phyloP scores from a whole-genome alignment of 75 land plant genomes.

The Cupressus sempervirens region DNA sequence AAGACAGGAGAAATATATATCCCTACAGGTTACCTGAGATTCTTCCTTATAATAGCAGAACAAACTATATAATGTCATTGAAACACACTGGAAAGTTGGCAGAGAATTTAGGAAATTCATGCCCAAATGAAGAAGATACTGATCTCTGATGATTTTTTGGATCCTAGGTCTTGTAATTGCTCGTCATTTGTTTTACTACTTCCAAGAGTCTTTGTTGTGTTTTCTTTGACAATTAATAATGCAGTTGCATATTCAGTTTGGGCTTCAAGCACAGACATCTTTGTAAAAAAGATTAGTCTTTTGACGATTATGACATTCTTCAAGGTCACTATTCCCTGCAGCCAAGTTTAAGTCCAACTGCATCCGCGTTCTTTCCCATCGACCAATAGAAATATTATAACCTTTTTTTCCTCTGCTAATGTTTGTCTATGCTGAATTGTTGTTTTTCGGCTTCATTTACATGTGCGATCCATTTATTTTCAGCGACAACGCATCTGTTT shows the following conservation, averaged over 20 bases:
- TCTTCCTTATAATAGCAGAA: too few species aligned
- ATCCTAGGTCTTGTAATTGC: background rate
- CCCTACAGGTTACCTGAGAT: background rate
- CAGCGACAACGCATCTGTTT: background rate
- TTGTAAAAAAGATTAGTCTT: background rate
- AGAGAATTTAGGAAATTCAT: background rate
- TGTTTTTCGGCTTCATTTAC: background rate
- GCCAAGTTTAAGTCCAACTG: background rate
- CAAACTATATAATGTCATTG: too few species aligned
- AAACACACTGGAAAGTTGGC: background rate
- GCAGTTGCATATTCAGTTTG: background rate
- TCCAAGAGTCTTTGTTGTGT: background rate
- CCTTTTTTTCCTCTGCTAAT: background rate
- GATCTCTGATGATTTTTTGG: background rate
- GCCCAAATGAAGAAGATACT: background rate
- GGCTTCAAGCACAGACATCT: background rate
- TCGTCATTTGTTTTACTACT: background rate
- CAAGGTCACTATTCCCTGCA: background rate
- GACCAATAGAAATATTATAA: background rate
- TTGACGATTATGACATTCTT: background rate
- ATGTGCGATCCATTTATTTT: background rate
- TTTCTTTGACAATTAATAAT: background rate
- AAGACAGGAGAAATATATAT: background rate
- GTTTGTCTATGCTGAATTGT: background rate
- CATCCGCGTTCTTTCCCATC: background rate